phyloP scores from a whole-genome alignment of 2,329 filamentous ascomycete species.

The Orbilia quercus region DNA sequence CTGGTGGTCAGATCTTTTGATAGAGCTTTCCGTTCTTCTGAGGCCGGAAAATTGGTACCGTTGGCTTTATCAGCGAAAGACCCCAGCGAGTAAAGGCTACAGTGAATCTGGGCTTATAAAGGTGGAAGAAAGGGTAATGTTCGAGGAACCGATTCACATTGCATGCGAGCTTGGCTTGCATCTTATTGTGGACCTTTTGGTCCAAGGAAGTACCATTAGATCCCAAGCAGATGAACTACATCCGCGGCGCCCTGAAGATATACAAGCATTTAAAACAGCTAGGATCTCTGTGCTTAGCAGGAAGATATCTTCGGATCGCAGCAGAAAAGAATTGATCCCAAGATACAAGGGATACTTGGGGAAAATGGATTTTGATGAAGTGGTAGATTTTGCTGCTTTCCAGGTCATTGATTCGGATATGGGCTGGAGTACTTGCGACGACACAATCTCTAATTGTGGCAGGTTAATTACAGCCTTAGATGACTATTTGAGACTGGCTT shows the following conservation, averaged over 20 bases:
- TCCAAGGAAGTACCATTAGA: neutral
- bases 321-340: neutral
- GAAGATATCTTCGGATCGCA: no score
- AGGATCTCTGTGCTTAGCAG: neutral
- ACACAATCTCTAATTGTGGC: neutral
- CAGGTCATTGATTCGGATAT: neutral
- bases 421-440: neutral
- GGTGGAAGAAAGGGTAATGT: neutral
- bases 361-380: neutral
- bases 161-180: constrained; percentile 23
- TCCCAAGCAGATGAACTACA: constrained; percentile 6
- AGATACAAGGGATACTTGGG: neutral
- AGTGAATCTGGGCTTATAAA: no score
- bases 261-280: neutral
- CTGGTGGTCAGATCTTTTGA: constrained; percentile 29
- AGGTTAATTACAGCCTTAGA: neutral
- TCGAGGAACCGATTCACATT: neutral
- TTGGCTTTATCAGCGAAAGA: constrained; percentile 9
- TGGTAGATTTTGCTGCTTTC: neutral
- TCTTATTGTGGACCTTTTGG: constrained; percentile 25
- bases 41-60: constrained; percentile 27
- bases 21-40: constrained; percentile 18
- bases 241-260: neutral
- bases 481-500: neutral
- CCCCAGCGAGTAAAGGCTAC: no score